phyloP scores from a whole-genome alignment of 371 early-diverging fungal species.

The Capillidium heterosporum region DNA sequence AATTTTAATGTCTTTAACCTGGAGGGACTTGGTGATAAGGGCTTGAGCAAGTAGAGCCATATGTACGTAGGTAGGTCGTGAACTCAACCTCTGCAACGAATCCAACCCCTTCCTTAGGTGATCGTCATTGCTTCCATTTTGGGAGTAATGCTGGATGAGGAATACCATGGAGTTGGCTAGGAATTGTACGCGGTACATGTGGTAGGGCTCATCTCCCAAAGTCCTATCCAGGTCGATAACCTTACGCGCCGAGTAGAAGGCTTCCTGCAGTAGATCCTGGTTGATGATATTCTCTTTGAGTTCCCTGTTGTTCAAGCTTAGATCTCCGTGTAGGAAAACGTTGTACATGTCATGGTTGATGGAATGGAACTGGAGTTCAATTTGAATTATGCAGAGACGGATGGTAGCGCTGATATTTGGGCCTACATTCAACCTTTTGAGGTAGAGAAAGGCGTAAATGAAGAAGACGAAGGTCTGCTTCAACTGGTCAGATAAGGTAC shows the following conservation, averaged over 20 bases:
- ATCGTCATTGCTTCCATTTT: background rate
- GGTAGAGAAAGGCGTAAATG: background rate
- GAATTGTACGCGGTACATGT: constrained; percentile 4
- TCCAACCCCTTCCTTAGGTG: background rate
- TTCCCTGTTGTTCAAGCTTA: background rate
- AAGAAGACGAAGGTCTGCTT: too few species aligned
- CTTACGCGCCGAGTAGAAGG: background rate
- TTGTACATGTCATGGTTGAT: background rate
- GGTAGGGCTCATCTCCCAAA: background rate
- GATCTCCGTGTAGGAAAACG: background rate
- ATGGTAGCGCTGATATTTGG: background rate
- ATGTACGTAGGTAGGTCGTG: background rate
- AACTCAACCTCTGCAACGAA: background rate
- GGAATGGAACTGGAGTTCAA: constrained; percentile 1
- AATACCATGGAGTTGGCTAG: constrained; percentile 2
- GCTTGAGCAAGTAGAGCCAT: background rate
- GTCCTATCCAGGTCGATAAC: background rate
- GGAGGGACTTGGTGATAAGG: background rate
- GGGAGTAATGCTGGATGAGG: background rate
- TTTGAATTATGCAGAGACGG: background rate
- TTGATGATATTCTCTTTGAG: background rate
- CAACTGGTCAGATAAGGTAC: too few species aligned
- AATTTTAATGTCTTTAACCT: background rate
- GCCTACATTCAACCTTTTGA: background rate
- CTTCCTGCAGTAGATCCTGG: background rate